phyloP scores from a whole-genome alignment of 192 early-diverging fungal species.

The Backusella parvicylindrica region DNA sequence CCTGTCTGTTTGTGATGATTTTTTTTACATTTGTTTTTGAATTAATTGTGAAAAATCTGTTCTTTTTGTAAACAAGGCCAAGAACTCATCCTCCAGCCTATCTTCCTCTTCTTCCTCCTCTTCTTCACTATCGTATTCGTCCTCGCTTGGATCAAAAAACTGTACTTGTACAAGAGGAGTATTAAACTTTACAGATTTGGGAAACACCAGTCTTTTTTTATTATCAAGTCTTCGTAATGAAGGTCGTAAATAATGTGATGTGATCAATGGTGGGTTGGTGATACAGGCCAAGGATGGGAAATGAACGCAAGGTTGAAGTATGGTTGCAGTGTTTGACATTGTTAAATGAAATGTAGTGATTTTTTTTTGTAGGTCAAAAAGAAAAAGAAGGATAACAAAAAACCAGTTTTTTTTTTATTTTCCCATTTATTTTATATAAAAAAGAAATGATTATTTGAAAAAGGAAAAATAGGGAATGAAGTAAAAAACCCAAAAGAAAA shows the following conservation, averaged over 20 bases:
- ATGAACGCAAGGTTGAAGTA: background rate
- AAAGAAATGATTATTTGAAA: background rate
- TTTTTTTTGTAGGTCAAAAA: background rate
- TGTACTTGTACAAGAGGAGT: constrained; percentile 61
- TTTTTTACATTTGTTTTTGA: background rate
- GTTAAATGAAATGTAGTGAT: background rate
- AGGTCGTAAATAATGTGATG: background rate
- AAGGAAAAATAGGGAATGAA: background rate
- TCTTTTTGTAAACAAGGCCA: background rate
- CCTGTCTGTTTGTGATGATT: too few relatives aligned
- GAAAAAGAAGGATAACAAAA: background rate
- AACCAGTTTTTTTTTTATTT: background rate
- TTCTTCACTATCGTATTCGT: constrained; percentile 19
- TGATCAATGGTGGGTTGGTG: background rate
- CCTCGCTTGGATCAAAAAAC: constrained; percentile 59
- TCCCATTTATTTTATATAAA: background rate
- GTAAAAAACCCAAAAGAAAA: too few relatives aligned
- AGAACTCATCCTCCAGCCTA: background rate
- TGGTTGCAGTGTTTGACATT: background rate
- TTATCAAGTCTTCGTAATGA: constrained; percentile 15
- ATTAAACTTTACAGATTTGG: constrained; percentile 67
- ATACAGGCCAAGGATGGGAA: background rate
- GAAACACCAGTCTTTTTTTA: constrained; percentile 13
- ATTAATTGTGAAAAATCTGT: background rate
- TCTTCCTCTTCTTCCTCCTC: constrained; percentile 7